Evolutionary conservation across 441 rosid species (phyloP), one percentile per base, ranked within the genome.

Genomic region (Croton setiger): DNA sequence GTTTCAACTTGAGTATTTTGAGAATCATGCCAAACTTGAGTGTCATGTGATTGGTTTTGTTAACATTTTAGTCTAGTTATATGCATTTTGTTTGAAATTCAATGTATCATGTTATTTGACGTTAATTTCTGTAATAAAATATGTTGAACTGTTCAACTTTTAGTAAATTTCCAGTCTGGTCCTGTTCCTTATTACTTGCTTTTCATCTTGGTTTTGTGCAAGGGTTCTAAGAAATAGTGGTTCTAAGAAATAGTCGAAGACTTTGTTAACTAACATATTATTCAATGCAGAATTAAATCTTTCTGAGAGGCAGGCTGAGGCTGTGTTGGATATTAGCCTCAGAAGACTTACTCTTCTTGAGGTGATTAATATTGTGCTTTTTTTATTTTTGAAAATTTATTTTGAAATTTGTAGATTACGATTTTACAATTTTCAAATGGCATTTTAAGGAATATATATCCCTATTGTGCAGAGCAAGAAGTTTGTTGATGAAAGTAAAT

Each of bases 281-380:
- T 18, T 74, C 58, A 49, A 65, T 76, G 72, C 84, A 94, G 96
- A 79, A 73, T 90, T 83, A 77, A 75, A 78, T 72, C 86, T 94
- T 56, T 94, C 98, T 66, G 94, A 81, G 71, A 92, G 89, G 73
- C 98, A 94, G 85, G 96, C 96, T 70, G 94, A 94, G 15, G 97
- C 98, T 63, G 76, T 94, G 72, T 77, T 94, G 76, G 97, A 87
- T 80, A 94, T 94, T 64, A 90, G 82, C 78, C 82, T 94, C 62
- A 78, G 97, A 82, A 80, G 98, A 69, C 83, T 94, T 66, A 85
- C 81, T 72, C 84, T 82, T 75, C 97, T 92, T 67, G 99, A 94
- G 99, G 98, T 92, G 71, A 64, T 45, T 12, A n/a, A 43, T 64
- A 5, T 51, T 23, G 20, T 44, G 47, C n/a, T 52, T 62, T 43